A percentile compares a stretch with the other conserved stretches of the same genome.
These are phyloP conservation scores for Sporobolomyces pararoseus DNA, from an alignment of 768 basidiomycete genomes.

Conservation along the genomic window DNA sequence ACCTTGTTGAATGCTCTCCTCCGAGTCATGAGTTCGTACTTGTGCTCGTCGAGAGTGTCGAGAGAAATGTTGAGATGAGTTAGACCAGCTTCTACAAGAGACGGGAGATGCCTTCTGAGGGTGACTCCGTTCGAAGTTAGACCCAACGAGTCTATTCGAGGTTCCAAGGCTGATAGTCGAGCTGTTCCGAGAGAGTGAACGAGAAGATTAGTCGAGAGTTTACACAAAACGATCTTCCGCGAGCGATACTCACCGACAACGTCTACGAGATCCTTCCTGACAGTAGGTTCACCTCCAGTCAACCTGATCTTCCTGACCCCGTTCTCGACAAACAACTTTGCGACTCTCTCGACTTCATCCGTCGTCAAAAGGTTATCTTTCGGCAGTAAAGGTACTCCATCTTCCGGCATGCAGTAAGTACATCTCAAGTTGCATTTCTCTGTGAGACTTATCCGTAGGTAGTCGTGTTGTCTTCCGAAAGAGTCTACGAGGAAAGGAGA, in stretches of 20 bases:
- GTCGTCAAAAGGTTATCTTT: constrained; percentile 66
- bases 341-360: constrained; percentile 69
- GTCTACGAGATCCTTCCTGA: constrained; percentile 68
- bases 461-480: constrained; percentile 59
- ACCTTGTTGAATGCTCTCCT: constrained; percentile 65
- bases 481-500: constrained; percentile 40
- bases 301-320: constrained; percentile 83
- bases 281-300: constrained; percentile 83
- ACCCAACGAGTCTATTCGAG: constrained; percentile 62
- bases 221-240: background rate
- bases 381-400: constrained; percentile 73
- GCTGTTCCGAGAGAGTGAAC: constrained; percentile 50
- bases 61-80: constrained; percentile 68
- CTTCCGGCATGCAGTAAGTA: constrained; percentile 86
- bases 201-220: background rate
- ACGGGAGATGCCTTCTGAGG: constrained; percentile 67
- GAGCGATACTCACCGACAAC: constrained; percentile 56
- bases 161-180: constrained; percentile 61
- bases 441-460: constrained; percentile 81
- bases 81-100: constrained; percentile 65
- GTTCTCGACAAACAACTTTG: constrained; percentile 69
- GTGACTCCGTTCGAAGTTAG: constrained; percentile 83
- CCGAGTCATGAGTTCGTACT: constrained; percentile 81
- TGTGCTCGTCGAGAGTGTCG: constrained; percentile 79
- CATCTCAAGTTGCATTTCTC: constrained; percentile 85